A percentile compares a stretch with the other conserved stretches of the same genome.
phyloP scores from a whole-genome alignment of 2,329 filamentous ascomycete genomes.

The Cercospora sp. region DNA sequence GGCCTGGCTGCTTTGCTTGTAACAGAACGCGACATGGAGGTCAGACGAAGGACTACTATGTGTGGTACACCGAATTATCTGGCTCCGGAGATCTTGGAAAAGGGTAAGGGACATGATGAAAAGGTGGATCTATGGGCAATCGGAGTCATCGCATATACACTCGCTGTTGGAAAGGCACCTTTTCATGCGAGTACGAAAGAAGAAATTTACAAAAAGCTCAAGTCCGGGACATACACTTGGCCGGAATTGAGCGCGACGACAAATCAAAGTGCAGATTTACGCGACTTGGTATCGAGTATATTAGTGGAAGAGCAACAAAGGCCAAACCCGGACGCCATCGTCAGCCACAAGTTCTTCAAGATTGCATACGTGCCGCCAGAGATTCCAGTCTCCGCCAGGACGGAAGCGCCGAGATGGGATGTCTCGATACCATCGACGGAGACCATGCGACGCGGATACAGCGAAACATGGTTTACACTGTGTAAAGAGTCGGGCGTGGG shows the following conservation, averaged over 20 bases:
- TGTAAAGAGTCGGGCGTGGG: conserved; percentile 55
- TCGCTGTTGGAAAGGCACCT: conserved; percentile 93
- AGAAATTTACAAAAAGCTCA: conserved; percentile 72
- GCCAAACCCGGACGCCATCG: conserved; percentile 74
- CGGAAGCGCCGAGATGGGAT: conserved; percentile 51
- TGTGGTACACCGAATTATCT: conserved; percentile 99
- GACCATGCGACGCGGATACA: conserved; percentile 50
- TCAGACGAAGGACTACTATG: conserved; percentile 79
- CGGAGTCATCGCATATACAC: conserved; percentile 97
- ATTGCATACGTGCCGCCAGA: conserved; percentile 69
- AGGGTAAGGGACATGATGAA: conserved; percentile 93
- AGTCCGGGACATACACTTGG: conserved; percentile 78
- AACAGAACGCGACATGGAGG: conserved; percentile 86
- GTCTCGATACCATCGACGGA: conserved; percentile 47
- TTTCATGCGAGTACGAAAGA: conserved; percentile 91
- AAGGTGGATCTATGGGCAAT: conserved; percentile 99
- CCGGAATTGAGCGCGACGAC: conserved; percentile 65
- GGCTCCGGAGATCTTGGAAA: conserved; percentile 92
- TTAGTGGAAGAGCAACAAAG: conserved; percentile 73
- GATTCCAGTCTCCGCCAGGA: conserved; percentile 49
- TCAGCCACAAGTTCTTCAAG: conserved; percentile 77
- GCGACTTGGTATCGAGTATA: conserved; percentile 75
- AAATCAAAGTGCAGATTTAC: conserved; percentile 74
- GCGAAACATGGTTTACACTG: conserved; percentile 53
- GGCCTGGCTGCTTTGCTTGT: conserved; percentile 89